Conservation (phyloP, 305 asterid species). For the Stenogyne calaminthoides region DNA sequence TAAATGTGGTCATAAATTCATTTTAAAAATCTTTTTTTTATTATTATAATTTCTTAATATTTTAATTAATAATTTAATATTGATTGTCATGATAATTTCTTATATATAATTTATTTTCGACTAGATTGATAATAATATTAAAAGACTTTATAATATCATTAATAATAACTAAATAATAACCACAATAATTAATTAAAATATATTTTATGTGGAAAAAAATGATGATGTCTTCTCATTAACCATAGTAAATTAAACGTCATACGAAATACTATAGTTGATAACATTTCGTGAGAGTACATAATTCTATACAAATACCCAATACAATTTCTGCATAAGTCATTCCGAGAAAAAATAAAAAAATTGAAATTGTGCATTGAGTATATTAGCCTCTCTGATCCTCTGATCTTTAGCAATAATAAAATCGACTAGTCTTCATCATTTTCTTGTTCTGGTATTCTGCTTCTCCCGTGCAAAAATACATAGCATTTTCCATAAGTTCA, state of each 20-base stretch:
- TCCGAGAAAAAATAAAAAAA: background rate
- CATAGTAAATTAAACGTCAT: background rate
- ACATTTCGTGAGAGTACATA: background rate
- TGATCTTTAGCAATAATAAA: background rate
- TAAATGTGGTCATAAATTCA: background rate
- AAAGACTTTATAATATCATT: too few species aligned
- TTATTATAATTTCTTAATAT: too few species aligned
- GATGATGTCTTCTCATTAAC: background rate
- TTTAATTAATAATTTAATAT: too few species aligned
- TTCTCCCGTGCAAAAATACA: background rate
- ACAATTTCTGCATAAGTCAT: too few species aligned
- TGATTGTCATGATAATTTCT: too few species aligned
- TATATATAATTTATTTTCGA: too few species aligned
- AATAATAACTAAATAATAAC: too few species aligned
- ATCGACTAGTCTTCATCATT: background rate
- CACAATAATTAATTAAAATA: too few species aligned
- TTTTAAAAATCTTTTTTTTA: too few species aligned
- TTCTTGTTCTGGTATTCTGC: background rate
- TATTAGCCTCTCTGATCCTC: background rate
- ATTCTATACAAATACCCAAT: too few species aligned
- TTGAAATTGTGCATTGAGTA: background rate
- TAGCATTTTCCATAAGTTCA: too few species aligned
- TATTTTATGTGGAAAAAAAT: too few species aligned
- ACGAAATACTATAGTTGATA: background rate
- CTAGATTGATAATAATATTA: background rate